Evolutionary conservation across 2,329 filamentous ascomycete species (phyloP).

Genomic region (Arthrobotrys musiformis): DNA sequence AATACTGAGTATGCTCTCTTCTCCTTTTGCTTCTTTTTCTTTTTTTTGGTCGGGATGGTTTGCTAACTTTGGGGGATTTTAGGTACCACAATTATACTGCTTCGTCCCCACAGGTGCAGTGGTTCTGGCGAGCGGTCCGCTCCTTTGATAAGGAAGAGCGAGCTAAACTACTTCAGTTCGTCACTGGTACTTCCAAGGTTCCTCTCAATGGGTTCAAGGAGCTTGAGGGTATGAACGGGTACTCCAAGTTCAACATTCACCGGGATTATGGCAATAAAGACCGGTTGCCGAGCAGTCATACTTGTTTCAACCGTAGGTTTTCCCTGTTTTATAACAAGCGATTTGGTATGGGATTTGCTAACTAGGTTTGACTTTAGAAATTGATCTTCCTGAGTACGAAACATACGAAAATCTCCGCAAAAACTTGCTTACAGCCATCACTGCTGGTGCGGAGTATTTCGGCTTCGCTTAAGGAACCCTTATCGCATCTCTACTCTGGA

Average conservation of each 20-base stretch:
- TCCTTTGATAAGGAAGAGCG: slow-evolving; percentile 99
- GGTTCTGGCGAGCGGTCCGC: slow-evolving; percentile 98
- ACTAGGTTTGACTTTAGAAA: slow-evolving; percentile 67
- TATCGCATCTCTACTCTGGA: not conserved
- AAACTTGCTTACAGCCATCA: slow-evolving; percentile 93
- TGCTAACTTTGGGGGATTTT: not conserved
- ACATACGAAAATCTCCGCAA: slow-evolving; percentile 89
- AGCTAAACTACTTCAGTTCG: slow-evolving; percentile 95
- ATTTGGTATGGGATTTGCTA: slow-evolving; percentile 60
- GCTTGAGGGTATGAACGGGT: slow-evolving; percentile 98
- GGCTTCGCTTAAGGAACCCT: slow-evolving; percentile 81
- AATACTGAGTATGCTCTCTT: slow-evolving; percentile 75
- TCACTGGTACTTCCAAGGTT: slow-evolving; percentile 97
- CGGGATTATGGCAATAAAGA: slow-evolving; percentile 97
- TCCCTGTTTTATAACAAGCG: too few species aligned
- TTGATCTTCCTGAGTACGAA: slow-evolving; percentile 97
- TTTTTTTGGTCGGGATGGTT: not conserved
- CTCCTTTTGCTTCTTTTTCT: not conserved
- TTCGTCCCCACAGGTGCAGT: slow-evolving; percentile 95
- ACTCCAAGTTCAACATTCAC: slow-evolving; percentile 98
- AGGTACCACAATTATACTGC: slow-evolving; percentile 92
- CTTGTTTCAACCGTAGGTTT: slow-evolving; percentile 95
- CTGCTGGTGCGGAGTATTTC: slow-evolving; percentile 96
- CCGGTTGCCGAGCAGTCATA: slow-evolving; percentile 93
- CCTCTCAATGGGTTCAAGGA: slow-evolving; percentile 99